Evolutionary conservation across 331 rosid genomes (phyloP).

Genomic region (Saraca asoca): DNA sequence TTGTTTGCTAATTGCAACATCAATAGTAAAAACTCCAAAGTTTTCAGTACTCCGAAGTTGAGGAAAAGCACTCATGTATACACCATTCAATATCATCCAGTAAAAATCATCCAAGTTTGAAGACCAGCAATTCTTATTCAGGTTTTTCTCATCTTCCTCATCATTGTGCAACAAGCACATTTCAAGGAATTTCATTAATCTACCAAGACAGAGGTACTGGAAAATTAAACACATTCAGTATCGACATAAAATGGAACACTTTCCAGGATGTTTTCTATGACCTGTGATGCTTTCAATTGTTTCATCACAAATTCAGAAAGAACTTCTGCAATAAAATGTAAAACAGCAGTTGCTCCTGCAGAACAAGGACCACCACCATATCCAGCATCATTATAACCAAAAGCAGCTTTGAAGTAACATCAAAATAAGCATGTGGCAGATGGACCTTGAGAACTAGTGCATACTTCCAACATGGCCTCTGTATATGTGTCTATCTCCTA

Average conservation of each 20-base stretch:
- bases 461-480: no score
- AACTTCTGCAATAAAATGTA: constrained; percentile 95
- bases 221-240: constrained; percentile 78
- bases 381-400: constrained; percentile 87
- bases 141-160: constrained; percentile 89
- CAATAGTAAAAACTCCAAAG: constrained; percentile 90
- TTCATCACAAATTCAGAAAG: constrained; percentile 89
- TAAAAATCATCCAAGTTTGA: constrained; percentile 90
- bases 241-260: constrained; percentile 78
- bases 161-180: constrained; percentile 94
- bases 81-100: constrained; percentile 94
- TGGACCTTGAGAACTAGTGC: constrained; percentile 61
- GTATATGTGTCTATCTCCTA: no score
- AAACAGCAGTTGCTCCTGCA: constrained; percentile 90
- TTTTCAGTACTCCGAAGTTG: constrained; percentile 79
- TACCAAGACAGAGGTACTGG: constrained; percentile 90
- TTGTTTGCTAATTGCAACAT: constrained; percentile 97
- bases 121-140: constrained; percentile 94
- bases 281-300: constrained; percentile 79
- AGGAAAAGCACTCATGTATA: constrained; percentile 97
- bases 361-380: constrained; percentile 99
- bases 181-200: constrained; percentile 95
- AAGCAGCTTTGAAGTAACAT: constrained; percentile 75
- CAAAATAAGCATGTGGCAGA: constrained; percentile 61
- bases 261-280: constrained; percentile 86